Conservation (phyloP, 1,284 basidiomycete genomes). For the Athelia sp. region DNA sequence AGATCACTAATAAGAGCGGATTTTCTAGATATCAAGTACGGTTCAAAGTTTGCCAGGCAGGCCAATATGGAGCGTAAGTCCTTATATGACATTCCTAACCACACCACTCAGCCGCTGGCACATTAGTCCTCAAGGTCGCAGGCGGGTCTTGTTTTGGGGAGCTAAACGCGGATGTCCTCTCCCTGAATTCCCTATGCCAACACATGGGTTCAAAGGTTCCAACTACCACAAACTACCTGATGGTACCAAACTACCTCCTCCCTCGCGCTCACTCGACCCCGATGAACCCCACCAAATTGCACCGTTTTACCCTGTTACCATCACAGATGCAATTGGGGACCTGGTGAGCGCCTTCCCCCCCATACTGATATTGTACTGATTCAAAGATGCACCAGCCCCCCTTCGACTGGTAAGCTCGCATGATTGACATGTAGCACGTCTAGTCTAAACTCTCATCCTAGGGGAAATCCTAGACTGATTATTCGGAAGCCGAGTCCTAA, state of each 20-base stretch:
- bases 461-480: constrained; percentile 45
- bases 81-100: no score
- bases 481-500: constrained; percentile 22
- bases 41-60: constrained; percentile 60
- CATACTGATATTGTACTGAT: constrained; percentile 1
- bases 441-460: constrained; percentile 20
- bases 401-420: constrained; percentile 67
- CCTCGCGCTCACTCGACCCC: constrained; percentile 33
- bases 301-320: constrained; percentile 49
- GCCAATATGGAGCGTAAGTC: constrained; percentile 49
- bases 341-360: constrained; percentile 38
- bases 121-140: constrained; percentile 50
- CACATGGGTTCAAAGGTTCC: constrained; percentile 37
- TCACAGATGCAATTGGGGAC: constrained; percentile 61
- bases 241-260: constrained; percentile 28
- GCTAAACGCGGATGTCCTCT: constrained; percentile 49
- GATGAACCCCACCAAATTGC: constrained; percentile 42
- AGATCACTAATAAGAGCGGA: background rate
- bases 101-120: no score
- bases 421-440: no score
- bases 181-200: constrained; percentile 61
- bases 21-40: constrained; percentile 58
- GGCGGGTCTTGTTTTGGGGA: constrained; percentile 63
- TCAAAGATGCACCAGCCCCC: constrained; percentile 34
- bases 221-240: constrained; percentile 29